Percentiles rank a stretch among this genome's conserved stretches.
phyloP scores from a whole-genome alignment of 179 eudicot species.

The Beta corolliflora region DNA sequence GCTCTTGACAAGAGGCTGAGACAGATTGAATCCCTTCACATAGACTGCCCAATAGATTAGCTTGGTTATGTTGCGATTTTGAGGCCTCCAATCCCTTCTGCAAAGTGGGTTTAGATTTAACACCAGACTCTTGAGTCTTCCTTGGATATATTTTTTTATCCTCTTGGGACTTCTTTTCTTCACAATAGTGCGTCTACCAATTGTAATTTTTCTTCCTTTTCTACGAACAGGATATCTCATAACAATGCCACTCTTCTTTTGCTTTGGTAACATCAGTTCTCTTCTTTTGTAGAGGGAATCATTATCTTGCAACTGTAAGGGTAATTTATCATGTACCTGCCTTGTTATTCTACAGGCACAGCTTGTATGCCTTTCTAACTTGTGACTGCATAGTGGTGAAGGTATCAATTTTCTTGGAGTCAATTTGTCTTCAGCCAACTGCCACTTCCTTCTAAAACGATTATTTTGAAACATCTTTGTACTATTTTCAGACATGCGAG shows the following conservation, averaged over 20 bases:
- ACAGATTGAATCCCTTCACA: slow-evolving; percentile 18
- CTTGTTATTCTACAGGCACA: slow-evolving; percentile 25
- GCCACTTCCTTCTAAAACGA: slow-evolving; percentile 26
- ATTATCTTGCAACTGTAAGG: slow-evolving; percentile 23
- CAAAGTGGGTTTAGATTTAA: slow-evolving; percentile 22
- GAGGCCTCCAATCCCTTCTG: slow-evolving; percentile 22
- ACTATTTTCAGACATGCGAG: slow-evolving; percentile 11
- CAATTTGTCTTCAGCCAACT: slow-evolving; percentile 28
- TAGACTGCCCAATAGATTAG: slow-evolving; percentile 2
- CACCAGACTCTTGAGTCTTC: slow-evolving; percentile 27
- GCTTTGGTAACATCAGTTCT: slow-evolving; percentile 21
- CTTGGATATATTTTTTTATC: slow-evolving; percentile 32
- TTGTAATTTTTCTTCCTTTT: slow-evolving; percentile 15
- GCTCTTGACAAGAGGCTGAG: slow-evolving; percentile 32
- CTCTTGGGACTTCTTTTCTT: slow-evolving; percentile 33
- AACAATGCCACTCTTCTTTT: slow-evolving; percentile 29
- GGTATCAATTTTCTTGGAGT: slow-evolving; percentile 27
- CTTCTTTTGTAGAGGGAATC: slow-evolving; percentile 27
- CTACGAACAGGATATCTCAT: slow-evolving; percentile 25
- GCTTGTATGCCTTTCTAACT: slow-evolving; percentile 18
- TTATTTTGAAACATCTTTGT: slow-evolving; percentile 20
- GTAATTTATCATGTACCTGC: slow-evolving; percentile 20
- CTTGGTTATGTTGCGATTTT: slow-evolving; percentile 12
- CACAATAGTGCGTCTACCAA: slow-evolving; percentile 14
- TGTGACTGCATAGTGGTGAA: slow-evolving; percentile 20